Evolutionary conservation across 2,329 filamentous ascomycete genomes (phyloP).

Genomic region (Colletotrichum sp.): DNA sequence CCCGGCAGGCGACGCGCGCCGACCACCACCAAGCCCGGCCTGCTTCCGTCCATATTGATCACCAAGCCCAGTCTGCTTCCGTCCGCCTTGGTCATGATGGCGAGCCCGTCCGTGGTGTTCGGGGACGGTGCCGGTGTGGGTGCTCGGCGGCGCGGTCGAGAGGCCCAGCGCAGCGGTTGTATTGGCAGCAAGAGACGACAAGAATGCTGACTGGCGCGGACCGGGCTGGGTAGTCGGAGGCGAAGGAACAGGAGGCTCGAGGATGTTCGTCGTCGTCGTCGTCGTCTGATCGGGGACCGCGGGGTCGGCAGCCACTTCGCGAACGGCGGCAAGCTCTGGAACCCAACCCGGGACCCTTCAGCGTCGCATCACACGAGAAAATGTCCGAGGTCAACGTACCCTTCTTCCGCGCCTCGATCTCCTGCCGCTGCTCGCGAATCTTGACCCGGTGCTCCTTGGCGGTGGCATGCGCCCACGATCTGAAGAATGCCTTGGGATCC

Average conservation of each 20-base stretch:
- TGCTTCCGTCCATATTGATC: not conserved
- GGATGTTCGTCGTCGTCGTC: not conserved
- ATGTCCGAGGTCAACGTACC: not conserved
- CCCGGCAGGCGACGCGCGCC: not conserved
- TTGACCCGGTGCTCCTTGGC: not conserved
- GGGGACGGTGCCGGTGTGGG: not conserved
- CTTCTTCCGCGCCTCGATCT: not conserved
- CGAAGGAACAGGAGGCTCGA: not conserved
- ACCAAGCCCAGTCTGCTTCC: not conserved
- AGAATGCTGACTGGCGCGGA: not conserved
- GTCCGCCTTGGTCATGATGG: not conserved
- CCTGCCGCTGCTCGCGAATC: not conserved
- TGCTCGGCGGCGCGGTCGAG: not conserved
- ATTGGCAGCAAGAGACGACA: not conserved
- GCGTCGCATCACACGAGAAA: not conserved
- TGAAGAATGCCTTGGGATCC: not conserved
- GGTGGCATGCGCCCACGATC: not conserved
- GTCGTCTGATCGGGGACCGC: not conserved
- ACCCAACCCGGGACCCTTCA: not conserved
- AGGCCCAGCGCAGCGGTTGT: not conserved
- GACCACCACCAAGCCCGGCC: not conserved
- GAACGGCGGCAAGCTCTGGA: not conserved
- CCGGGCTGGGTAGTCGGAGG: not conserved
- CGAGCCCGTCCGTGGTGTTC: not conserved
- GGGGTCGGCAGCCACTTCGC: not conserved